phyloP scores from a whole-genome alignment of 2,329 filamentous ascomycete genomes.

The Aspergillus ibericus region DNA sequence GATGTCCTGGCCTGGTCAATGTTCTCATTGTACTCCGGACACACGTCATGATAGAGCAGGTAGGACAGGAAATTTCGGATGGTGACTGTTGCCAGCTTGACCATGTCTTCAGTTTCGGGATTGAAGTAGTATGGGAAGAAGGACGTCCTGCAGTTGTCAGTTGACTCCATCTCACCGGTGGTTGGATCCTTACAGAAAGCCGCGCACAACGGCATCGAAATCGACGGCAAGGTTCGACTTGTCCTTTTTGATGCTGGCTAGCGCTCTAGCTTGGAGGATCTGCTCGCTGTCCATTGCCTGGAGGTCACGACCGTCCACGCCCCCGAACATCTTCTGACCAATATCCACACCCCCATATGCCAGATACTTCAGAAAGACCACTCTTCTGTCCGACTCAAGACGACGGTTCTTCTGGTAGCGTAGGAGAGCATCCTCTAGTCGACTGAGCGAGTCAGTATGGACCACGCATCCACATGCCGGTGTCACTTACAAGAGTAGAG shows the following conservation, averaged over 20 bases:
- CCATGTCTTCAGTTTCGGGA: conserved; percentile 53
- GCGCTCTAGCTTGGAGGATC: conserved; percentile 63
- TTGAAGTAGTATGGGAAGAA: conserved; percentile 59
- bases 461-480: no score
- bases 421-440: conserved; percentile 82
- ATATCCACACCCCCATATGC: conserved; percentile 77
- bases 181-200: conserved; percentile 65
- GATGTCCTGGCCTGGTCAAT: conserved; percentile 65
- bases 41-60: conserved; percentile 78
- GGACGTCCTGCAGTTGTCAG: conserved; percentile 48
- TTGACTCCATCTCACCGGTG: not conserved
- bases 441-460: conserved; percentile 48
- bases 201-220: conserved; percentile 73
- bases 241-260: conserved; percentile 50
- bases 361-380: conserved; percentile 77
- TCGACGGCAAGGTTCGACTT: conserved; percentile 72
- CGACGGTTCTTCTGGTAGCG: conserved; percentile 77
- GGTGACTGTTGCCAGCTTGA: conserved; percentile 65
- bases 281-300: conserved; percentile 63
- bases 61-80: conserved; percentile 89
- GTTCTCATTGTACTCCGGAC: conserved; percentile 72
- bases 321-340: conserved; percentile 61
- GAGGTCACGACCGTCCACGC: conserved; percentile 62
- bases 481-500: conserved; percentile 58
- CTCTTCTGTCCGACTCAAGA: conserved; percentile 61